Percentiles rank a stretch among this genome's conserved stretches.
These are phyloP conservation scores for Hanseniaspora lindneri DNA, from an alignment of 805 yeast genomes.

Conservation along the genomic window DNA sequence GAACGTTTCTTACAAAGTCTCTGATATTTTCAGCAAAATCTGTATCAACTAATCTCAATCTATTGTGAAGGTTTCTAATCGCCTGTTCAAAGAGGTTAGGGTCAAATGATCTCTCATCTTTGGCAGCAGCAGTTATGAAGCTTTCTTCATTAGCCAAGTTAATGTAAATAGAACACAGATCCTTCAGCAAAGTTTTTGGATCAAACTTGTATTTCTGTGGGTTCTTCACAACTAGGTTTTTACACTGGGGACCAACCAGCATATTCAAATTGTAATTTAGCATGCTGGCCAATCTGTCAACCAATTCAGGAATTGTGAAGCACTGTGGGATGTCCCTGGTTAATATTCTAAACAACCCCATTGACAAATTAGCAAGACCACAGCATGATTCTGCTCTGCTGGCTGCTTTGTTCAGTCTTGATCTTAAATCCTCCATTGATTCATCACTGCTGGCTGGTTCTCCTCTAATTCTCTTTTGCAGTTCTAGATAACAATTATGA, in stretches of 20 bases:
- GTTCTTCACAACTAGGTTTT: conserved; percentile 69
- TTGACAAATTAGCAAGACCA: conserved; percentile 72
- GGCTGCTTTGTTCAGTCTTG: conserved; percentile 52
- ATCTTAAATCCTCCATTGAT: conserved; percentile 47
- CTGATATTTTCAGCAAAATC: conserved; percentile 41
- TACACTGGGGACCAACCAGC: conserved; percentile 91
- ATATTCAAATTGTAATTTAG: conserved; percentile 80
- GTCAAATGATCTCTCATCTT: conserved; percentile 84
- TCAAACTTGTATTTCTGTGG: conserved; percentile 77
- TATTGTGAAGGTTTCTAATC: conserved; percentile 44
- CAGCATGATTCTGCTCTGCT: conserved; percentile 68
- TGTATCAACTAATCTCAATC: conserved; percentile 43
- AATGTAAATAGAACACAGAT: conserved; percentile 61
- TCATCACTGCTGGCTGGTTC: conserved; percentile 34
- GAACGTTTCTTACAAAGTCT: conserved; percentile 55
- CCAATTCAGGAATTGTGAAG: conserved; percentile 77
- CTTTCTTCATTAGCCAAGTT: conserved; percentile 53
- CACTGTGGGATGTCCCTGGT: conserved; percentile 79
- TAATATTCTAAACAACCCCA: conserved; percentile 64
- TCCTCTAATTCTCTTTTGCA: conserved; percentile 36
- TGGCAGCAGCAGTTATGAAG: conserved; percentile 69
- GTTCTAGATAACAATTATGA: conserved; percentile 60
- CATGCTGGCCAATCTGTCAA: conserved; percentile 92
- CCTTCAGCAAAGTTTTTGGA: conserved; percentile 59
- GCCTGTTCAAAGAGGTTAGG: conserved; percentile 60